Base-by-base conservation (phyloP, 345 rosid species). In the Citrus reticulata region DNA sequence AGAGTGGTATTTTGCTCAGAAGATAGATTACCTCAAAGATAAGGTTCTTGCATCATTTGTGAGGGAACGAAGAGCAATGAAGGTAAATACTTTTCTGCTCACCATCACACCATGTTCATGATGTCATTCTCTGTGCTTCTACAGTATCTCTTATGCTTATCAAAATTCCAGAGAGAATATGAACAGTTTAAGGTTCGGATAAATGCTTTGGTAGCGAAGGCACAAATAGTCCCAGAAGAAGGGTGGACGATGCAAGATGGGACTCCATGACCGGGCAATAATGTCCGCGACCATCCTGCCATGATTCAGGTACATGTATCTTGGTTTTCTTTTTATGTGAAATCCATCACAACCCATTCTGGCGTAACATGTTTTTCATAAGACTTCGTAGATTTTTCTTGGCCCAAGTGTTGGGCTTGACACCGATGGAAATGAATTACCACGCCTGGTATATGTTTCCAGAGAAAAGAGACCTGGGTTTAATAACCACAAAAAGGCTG, bases 191-290 rank as follows among this genome's bases (percentile, higher is more conserved):
- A 92, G 79, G 85, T 92, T 49, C 84, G 89, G 35, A 80, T 92
- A 67, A 92, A 89, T 79, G 89, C 83, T 8, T 84, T 92, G 78
- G 92, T 88, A 32, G 83, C 92, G 42, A 90, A 89, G 85, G 90
- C 96, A 66, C 85, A 80, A 39, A 88, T 87, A 76, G 87, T 86
- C 70, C 91, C 93, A 24, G 91, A 89, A 77, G 93, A 89, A 80
- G 93, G 95, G 63, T 90, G 93, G 96, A 81, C 77, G 0, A 89
- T 90, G 94, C 93, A 88, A 83, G 94, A 92, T 62, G 93, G 97
- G 60, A 90, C 94, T 14, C 91, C 85, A 19, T 92, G 97, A 93
- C 94, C 97, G 20, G 94, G 94, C 58, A 90, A 92, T 73, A 90
- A 92, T 61, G 83, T 72, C 49, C 80, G 87, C 16, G 88, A 89